Conservation (phyloP, 371 early-diverging fungal species). For the Mortierella sp. region DNA sequence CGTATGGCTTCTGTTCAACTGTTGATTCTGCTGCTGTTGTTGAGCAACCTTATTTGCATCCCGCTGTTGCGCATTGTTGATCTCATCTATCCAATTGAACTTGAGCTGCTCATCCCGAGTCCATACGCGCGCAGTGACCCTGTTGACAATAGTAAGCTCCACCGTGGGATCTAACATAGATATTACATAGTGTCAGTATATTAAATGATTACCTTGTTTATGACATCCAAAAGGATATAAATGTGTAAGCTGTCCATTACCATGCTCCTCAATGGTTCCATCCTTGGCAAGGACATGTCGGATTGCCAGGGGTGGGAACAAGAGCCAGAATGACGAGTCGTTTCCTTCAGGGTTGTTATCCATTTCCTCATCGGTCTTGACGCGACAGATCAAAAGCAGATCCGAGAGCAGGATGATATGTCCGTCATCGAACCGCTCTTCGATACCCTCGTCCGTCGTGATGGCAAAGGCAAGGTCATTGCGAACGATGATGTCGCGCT, state of each 20-base stretch:
- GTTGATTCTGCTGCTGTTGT: constrained; percentile 30
- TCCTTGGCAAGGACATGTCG: constrained; percentile 49
- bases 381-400: constrained; percentile 41
- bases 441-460: constrained; percentile 30
- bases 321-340: constrained; percentile 38
- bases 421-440: constrained; percentile 46
- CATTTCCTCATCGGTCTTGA: constrained; percentile 45
- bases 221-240: too few relatives aligned
- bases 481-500: constrained; percentile 38
- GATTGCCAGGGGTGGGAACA: constrained; percentile 52
- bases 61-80: constrained; percentile 33
- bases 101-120: constrained; percentile 35
- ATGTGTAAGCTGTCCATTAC: too few relatives aligned
- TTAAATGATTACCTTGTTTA: too few relatives aligned
- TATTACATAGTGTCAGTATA: too few relatives aligned
- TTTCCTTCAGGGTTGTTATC: constrained; percentile 43
- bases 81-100: constrained; percentile 39
- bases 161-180: constrained; percentile 28
- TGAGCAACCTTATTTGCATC: constrained; percentile 28
- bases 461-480: constrained; percentile 29
- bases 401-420: constrained; percentile 50
- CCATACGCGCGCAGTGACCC: constrained; percentile 43
- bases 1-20: constrained; percentile 23
- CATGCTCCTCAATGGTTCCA: constrained; percentile 32
- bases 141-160: constrained; percentile 46